These are phyloP conservation scores for Colletotrichum horii DNA, from an alignment of 2,329 filamentous ascomycete genomes.

Conservation along the genomic window DNA sequence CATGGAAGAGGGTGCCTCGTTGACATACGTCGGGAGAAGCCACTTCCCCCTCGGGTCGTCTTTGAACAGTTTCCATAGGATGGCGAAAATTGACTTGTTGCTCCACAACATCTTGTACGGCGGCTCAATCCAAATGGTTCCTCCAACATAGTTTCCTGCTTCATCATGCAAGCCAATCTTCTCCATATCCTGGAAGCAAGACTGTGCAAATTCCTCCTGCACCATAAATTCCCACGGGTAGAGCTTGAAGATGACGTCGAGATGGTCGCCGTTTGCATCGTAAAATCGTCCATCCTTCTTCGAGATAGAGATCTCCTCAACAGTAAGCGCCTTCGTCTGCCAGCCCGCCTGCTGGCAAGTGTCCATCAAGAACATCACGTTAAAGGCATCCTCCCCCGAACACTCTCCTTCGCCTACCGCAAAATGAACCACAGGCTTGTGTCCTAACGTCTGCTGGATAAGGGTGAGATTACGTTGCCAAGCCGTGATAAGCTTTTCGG, in stretches of 20 bases:
- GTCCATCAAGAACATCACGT: not conserved
- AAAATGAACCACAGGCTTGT: not conserved
- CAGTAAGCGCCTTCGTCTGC: not conserved
- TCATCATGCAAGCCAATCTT: not conserved
- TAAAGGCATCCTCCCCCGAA: not conserved
- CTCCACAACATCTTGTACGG: conserved; percentile 4
- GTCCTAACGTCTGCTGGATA: not conserved
- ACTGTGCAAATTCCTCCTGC: not conserved
- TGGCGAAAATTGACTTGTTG: not conserved
- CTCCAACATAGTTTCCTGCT: not conserved
- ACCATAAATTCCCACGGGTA: conserved; percentile 2
- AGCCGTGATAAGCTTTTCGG: not conserved
- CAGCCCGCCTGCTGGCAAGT: not conserved
- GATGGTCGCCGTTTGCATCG: not conserved
- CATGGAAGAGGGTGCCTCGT: not conserved
- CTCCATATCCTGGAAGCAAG: not conserved
- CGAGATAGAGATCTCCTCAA: not conserved
- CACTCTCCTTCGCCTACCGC: not conserved
- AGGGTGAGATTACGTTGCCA: not conserved
- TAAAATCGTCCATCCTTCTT: not conserved
- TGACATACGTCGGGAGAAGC: not conserved
- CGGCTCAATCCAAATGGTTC: not conserved
- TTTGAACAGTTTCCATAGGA: not conserved
- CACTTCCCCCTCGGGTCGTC: not conserved
- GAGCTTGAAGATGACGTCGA: not conserved